Evolutionary conservation across 2,329 filamentous ascomycete genomes (phyloP).

Genomic region (Aphanocladium album): DNA sequence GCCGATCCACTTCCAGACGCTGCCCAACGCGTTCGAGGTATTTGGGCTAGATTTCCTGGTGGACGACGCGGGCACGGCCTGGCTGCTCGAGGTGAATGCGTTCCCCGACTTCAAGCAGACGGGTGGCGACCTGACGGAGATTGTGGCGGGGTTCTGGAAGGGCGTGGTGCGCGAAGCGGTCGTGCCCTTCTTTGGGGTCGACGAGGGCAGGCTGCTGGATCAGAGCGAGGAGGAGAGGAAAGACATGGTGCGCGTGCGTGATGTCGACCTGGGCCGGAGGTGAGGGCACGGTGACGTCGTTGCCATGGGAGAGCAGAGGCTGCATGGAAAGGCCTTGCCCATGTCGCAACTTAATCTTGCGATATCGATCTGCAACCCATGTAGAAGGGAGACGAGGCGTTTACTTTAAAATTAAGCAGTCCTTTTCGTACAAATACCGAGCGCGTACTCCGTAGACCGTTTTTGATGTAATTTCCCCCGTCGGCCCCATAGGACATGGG

Average conservation of each 20-base stretch:
- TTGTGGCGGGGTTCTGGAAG: slow-evolving; percentile 74
- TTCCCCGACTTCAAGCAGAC: slow-evolving; percentile 97
- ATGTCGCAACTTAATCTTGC: slow-evolving; percentile 3
- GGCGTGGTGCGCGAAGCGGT: slow-evolving; percentile 66
- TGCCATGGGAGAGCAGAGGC: neutral
- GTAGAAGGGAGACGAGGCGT: neutral
- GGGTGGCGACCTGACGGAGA: slow-evolving; percentile 66
- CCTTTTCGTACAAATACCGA: too few relatives aligned
- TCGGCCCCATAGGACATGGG: neutral
- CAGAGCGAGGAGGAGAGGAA: slow-evolving; percentile 23
- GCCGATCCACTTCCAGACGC: slow-evolving; percentile 85
- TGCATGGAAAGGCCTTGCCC: too few relatives aligned
- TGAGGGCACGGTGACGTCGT: slow-evolving; percentile 17
- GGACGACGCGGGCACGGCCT: slow-evolving; percentile 58
- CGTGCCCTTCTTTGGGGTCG: slow-evolving; percentile 56
- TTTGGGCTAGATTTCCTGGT: slow-evolving; percentile 91
- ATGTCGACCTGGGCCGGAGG: slow-evolving; percentile 48
- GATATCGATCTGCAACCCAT: neutral
- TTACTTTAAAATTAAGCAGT: neutral
- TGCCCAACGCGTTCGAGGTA: slow-evolving; percentile 85
- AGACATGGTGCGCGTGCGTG: slow-evolving; percentile 48
- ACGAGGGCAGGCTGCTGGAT: slow-evolving; percentile 18
- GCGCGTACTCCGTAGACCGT: neutral
- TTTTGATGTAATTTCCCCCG: neutral
- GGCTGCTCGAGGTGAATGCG: slow-evolving; percentile 87